Base-by-base conservation (phyloP, 352 stramenopile genomes). In the Pythium aristosporum region DNA sequence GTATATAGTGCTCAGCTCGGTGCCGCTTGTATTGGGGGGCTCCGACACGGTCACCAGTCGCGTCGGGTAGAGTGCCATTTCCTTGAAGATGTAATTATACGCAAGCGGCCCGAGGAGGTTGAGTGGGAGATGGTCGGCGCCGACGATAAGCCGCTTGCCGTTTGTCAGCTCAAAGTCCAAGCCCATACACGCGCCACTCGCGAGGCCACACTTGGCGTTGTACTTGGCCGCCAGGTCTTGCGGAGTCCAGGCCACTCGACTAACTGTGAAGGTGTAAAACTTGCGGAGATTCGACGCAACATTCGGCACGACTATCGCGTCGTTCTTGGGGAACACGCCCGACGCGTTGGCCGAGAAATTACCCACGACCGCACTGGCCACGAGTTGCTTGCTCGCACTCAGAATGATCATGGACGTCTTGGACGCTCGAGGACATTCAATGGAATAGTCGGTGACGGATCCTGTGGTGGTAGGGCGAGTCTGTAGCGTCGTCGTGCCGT, bases 171-270 rank as follows among this genome's bases (percentile, higher is more conserved):
- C 32, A 16, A 56, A n/a, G n/a, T 44, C 30, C 16, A 56, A 32
- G 3, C 49, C 49, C 32, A 32, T 30, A 18, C 49, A 56, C 12
- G 18, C 30, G 32, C 32, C 32, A 8, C 23, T 13, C 12, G 49
- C 4, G 6, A 28, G 15, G 30, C 34, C 34, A 39, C 49, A 55
- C 18, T 13, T 25, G 4, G 10, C 49, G 18, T 28, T 13, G 30
- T 30, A 55, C 30, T 55, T 55, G 15, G 7, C n/a, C 32, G 49
- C 49, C 18, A 56, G n/a, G 32, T 56, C 20, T 18, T 56, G 6
- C 8, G 16, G 10, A 10, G n/a, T 21, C 49, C 49, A 56, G 6
- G 1, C 32, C 0, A 56, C 8, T 4, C 30, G 49, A 10, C 49
- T 32, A 0, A 56, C 32, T 2, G 49, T 44, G 32, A 56, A 44